A percentile compares a stretch with the other conserved stretches of the same genome.
Conservation (phyloP, 1,139 yeast species). For the Candida albicans region DNA sequence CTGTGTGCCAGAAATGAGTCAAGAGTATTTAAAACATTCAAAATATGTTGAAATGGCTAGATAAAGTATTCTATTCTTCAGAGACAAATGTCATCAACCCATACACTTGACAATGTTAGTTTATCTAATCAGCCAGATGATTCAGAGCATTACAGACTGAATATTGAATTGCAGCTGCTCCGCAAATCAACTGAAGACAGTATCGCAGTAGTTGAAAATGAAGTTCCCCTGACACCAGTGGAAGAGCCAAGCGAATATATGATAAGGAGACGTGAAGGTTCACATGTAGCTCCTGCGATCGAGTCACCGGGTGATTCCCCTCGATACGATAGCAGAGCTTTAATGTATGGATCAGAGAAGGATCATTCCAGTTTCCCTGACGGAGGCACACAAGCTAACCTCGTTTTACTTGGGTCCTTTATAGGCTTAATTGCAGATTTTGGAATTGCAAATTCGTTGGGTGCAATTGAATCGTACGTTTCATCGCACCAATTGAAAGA, state of each 20-base stretch:
- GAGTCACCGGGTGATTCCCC: background rate
- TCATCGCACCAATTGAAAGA: slow-evolving; percentile 48
- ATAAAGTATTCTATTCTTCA: background rate
- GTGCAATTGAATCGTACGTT: slow-evolving; percentile 62
- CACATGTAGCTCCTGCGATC: background rate
- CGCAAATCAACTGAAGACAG: background rate
- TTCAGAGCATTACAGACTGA: background rate
- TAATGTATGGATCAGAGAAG: slow-evolving; percentile 26
- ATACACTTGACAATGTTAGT: background rate
- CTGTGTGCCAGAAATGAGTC: no score
- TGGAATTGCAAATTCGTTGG: slow-evolving; percentile 59
- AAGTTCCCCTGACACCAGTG: background rate
- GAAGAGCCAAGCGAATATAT: slow-evolving; percentile 2
- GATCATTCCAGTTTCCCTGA: slow-evolving; percentile 52
- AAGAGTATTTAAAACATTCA: no score
- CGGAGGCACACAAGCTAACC: slow-evolving; percentile 59
- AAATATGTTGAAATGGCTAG: no score
- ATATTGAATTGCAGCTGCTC: background rate
- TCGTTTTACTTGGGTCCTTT: slow-evolving; percentile 62
- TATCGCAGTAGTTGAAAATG: background rate
- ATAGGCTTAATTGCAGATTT: slow-evolving; percentile 59
- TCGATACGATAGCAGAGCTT: slow-evolving; percentile 10
- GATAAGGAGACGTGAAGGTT: slow-evolving; percentile 3
- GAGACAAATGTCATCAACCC: background rate
- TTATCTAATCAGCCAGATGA: background rate